Evolutionary conservation across 2,329 filamentous ascomycete species (phyloP).

Genomic region (Colletotrichum destructivum): DNA sequence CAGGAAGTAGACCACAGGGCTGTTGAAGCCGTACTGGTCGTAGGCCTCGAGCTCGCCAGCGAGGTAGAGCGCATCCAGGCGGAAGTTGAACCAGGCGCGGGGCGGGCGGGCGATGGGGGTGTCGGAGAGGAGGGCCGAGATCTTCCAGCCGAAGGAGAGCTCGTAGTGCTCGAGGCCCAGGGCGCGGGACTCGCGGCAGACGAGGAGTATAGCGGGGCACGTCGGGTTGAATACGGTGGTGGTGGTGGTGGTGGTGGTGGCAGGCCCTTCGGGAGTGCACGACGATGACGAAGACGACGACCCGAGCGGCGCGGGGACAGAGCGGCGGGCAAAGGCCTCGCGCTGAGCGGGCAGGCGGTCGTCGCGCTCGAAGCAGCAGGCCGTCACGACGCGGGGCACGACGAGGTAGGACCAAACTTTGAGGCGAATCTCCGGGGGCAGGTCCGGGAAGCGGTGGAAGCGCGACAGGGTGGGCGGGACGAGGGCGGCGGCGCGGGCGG

Average conservation of each 20-base stretch:
- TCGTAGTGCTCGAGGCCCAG: conserved; percentile 62
- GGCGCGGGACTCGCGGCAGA: conserved; percentile 60
- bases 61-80: conserved; percentile 62
- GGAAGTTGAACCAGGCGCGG: conserved; percentile 64
- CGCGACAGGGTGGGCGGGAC: conserved; percentile 49
- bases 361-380: conserved; percentile 58
- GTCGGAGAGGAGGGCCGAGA: conserved; percentile 57
- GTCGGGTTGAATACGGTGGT: conserved; percentile 45
- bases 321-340: conserved; percentile 18
- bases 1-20: conserved; percentile 65
- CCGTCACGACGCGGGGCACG: conserved; percentile 61
- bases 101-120: conserved; percentile 54
- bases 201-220: conserved; percentile 60
- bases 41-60: conserved; percentile 64
- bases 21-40: conserved; percentile 62
- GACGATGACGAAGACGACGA: conserved; percentile 40
- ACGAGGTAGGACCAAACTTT: conserved; percentile 63
- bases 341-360: conserved; percentile 48
- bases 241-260: too few species aligned
- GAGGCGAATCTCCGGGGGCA: conserved; percentile 64
- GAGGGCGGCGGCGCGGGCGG: conserved; percentile 26
- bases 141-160: conserved; percentile 62
- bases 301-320: conserved; percentile 43
- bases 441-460: conserved; percentile 56
- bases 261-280: neutral